Evolutionary conservation across 495 filamentous ascomycete genomes (phyloP).

Genomic region (Staphylotrichum tortipilum): DNA sequence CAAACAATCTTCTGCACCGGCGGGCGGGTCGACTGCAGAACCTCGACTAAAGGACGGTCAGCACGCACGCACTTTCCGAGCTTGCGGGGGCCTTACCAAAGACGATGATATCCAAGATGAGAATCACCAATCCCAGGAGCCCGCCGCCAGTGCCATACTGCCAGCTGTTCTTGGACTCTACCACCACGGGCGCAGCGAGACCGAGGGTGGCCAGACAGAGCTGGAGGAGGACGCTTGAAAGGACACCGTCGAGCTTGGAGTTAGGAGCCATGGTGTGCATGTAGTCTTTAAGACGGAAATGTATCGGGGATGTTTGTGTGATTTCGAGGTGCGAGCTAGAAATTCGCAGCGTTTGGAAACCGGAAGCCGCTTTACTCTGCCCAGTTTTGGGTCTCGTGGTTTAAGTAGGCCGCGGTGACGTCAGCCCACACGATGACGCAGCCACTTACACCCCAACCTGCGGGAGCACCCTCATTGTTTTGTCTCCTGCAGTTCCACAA

Average conservation of each 20-base stretch:
- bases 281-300: too few species aligned
- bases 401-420: too few species aligned
- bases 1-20: constrained; percentile 39
- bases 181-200: constrained; percentile 23
- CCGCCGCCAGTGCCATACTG: constrained; percentile 42
- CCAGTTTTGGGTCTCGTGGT: too few species aligned
- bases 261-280: too few species aligned
- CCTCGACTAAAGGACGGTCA: constrained; percentile 33
- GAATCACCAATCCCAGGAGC: constrained; percentile 38
- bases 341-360: too few species aligned
- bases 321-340: too few species aligned
- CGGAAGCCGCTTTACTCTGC: too few species aligned
- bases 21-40: constrained; percentile 44
- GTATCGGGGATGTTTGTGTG: too few species aligned
- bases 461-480: too few species aligned
- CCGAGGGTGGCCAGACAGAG: constrained; percentile 33
- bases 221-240: constrained; percentile 32
- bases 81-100: constrained; percentile 28
- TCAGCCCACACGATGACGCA: too few species aligned
- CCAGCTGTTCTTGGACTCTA: constrained; percentile 22
- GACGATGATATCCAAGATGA: constrained; percentile 44
- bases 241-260: constrained; percentile 6
- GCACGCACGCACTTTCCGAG: not conserved
- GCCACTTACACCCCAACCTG: too few species aligned
- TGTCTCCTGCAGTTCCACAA: too few species aligned